phyloP scores from a whole-genome alignment of 306 rosid genomes.

The Hippophae tibetana region DNA sequence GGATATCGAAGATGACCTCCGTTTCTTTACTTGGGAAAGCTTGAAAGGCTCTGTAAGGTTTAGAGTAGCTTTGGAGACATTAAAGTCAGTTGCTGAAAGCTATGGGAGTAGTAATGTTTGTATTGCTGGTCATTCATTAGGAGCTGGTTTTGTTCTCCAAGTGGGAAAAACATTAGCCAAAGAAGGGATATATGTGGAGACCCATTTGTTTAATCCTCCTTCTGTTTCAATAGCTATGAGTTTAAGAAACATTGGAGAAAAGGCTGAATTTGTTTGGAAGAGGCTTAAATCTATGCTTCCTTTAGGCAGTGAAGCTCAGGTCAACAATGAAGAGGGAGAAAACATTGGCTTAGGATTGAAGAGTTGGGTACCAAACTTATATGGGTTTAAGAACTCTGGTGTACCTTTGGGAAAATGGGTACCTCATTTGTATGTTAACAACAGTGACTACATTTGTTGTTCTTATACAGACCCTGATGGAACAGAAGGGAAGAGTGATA shows the following conservation, averaged over 20 bases:
- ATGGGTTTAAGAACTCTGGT: slow-evolving; percentile 31
- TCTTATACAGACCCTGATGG: slow-evolving; percentile 55
- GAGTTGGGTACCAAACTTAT: slow-evolving; percentile 44
- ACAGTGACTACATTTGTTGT: slow-evolving; percentile 85
- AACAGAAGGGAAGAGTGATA: slow-evolving; percentile 15
- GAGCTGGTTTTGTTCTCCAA: slow-evolving; percentile 93
- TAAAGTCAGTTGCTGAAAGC: slow-evolving; percentile 44
- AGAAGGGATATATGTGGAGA: slow-evolving; percentile 70
- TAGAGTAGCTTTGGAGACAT: slow-evolving; percentile 47
- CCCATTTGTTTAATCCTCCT: slow-evolving; percentile 94
- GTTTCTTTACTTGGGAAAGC: slow-evolving; percentile 94
- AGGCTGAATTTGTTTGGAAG: slow-evolving; percentile 64
- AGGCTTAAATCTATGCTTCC: slow-evolving; percentile 72
- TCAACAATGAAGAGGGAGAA: slow-evolving; percentile 23
- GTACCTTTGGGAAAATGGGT: slow-evolving; percentile 56
- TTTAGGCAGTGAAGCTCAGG: slow-evolving; percentile 29
- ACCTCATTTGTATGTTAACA: slow-evolving; percentile 84
- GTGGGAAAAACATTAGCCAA: slow-evolving; percentile 80
- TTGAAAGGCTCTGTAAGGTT: slow-evolving; percentile 83
- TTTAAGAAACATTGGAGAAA: slow-evolving; percentile 55
- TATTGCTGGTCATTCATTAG: slow-evolving; percentile 86
- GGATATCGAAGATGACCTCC: slow-evolving; percentile 89
- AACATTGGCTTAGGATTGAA: slow-evolving; percentile 18
- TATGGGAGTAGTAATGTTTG: slow-evolving; percentile 72
- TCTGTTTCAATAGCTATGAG: slow-evolving; percentile 81